Evolutionary conservation across 108 stramenopile species (phyloP).

Genomic region (Discostella stelligeroides): DNA sequence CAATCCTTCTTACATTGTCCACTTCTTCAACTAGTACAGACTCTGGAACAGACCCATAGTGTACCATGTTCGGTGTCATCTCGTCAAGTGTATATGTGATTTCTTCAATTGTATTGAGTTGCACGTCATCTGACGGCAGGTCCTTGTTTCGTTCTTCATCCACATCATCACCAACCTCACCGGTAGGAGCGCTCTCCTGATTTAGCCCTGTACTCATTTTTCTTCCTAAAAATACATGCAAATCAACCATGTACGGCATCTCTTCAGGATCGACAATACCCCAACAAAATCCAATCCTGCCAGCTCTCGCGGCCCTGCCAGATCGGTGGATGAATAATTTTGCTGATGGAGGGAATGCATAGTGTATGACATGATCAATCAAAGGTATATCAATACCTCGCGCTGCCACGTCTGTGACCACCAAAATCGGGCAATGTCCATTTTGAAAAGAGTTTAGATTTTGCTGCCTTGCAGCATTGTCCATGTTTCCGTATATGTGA

Average conservation of each 20-base stretch:
- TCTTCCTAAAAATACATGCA: conserved; percentile 94
- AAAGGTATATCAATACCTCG: conserved; percentile 98
- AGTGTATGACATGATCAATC: conserved; percentile 98
- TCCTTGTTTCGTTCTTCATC: conserved; percentile 18
- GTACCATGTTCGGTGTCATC: conserved; percentile 96
- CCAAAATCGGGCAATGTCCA: conserved; percentile 81
- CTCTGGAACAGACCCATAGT: conserved; percentile 96
- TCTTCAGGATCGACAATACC: conserved; percentile 96
- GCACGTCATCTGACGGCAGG: conserved; percentile 2
- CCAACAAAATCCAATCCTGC: conserved; percentile 90
- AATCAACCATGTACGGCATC: conserved; percentile 96
- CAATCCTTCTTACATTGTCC: conserved; percentile 87
- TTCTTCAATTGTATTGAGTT: conserved; percentile 34
- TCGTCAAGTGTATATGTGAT: conserved; percentile 80
- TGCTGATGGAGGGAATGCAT: conserved; percentile 91
- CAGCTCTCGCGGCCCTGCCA: conserved; percentile 94
- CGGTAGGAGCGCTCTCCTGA: conserved; percentile 28
- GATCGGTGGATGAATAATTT: conserved; percentile 97
- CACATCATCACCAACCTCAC: conserved; percentile 32
- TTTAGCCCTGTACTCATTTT: conserved; percentile 56
- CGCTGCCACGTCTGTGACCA: conserved; percentile 98
- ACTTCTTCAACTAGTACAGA: conserved; percentile 88
- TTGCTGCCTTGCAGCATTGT: conserved; percentile 86
- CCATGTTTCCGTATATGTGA: conserved; percentile 96
- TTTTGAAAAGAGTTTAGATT: conserved; percentile 89